Evolutionary conservation across 2,329 filamentous ascomycete species (phyloP).

Genomic region (Talaromyces sp.): DNA sequence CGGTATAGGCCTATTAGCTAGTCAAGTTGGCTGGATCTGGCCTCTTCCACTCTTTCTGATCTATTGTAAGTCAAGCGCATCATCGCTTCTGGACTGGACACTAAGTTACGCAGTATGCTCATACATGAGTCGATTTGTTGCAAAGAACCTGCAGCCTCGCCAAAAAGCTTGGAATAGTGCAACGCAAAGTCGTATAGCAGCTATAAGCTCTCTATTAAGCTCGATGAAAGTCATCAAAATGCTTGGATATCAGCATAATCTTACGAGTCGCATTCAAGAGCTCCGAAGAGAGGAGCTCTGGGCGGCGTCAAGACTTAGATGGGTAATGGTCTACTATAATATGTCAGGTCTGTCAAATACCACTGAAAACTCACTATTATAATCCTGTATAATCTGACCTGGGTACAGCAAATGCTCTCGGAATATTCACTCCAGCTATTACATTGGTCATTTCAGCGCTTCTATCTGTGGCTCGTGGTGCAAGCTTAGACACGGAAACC

Average conservation of each 20-base stretch:
- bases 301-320: conserved; percentile 38
- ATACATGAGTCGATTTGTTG: conserved; percentile 29
- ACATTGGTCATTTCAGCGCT: conserved; percentile 33
- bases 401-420: not conserved
- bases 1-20: conserved; percentile 39
- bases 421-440: conserved; percentile 7
- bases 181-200: conserved; percentile 46
- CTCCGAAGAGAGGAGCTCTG: conserved; percentile 38
- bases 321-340: conserved; percentile 37
- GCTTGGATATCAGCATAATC: conserved; percentile 41
- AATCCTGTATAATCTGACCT: not conserved
- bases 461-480: conserved; percentile 20
- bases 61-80: conserved; percentile 29
- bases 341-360: conserved; percentile 27
- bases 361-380: not conserved
- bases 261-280: conserved; percentile 34
- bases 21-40: conserved; percentile 40
- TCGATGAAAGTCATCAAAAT: conserved; percentile 52
- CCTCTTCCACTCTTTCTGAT: conserved; percentile 37
- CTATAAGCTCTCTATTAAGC: conserved; percentile 44
- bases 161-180: conserved; percentile 48
- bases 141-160: conserved; percentile 32
- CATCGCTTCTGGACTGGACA: not conserved
- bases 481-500: conserved; percentile 23
- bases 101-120: conserved; percentile 25